phyloP scores from a whole-genome alignment of 139 green algal species.

The Chlorella vulgaris region DNA sequence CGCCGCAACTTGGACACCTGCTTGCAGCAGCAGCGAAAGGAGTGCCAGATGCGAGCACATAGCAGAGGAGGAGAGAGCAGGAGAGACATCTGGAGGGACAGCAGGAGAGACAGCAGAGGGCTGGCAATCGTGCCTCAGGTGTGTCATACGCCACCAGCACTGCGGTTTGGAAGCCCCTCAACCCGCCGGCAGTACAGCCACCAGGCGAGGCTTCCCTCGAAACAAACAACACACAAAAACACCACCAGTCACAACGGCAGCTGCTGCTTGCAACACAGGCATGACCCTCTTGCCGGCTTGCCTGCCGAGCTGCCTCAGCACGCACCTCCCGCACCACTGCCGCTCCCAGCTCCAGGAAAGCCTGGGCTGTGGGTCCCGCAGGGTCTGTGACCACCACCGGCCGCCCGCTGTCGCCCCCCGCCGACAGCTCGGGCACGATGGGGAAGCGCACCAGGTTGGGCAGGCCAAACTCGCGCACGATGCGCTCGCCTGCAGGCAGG shows the following conservation, averaged over 20 bases:
- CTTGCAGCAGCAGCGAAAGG: background rate
- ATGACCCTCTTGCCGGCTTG: background rate
- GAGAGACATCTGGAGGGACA: too few species aligned
- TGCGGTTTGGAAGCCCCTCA: too few species aligned
- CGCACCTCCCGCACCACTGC: slow-evolving; percentile 91
- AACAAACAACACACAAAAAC: too few species aligned
- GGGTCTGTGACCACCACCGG: slow-evolving; percentile 91
- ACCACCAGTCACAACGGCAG: too few species aligned
- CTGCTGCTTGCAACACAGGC: background rate
- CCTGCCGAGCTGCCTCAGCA: background rate
- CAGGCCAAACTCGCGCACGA: slow-evolving; percentile 91
- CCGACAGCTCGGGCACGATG: slow-evolving; percentile 89
- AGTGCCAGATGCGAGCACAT: background rate
- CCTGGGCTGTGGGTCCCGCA: slow-evolving; percentile 55
- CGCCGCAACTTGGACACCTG: slow-evolving; percentile 40
- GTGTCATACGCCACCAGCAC: too few species aligned
- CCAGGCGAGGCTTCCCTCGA: too few species aligned
- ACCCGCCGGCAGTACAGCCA: too few species aligned
- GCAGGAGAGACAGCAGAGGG: too few species aligned
- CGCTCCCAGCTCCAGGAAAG: slow-evolving; percentile 89
- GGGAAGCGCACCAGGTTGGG: slow-evolving; percentile 93
- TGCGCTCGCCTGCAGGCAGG: slow-evolving; percentile 61
- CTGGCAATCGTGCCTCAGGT: too few species aligned
- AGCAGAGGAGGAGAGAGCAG: too few species aligned
- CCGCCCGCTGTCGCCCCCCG: slow-evolving; percentile 85